Conservation (phyloP, 305 asterid species). For the Ilex paraguariensis region DNA sequence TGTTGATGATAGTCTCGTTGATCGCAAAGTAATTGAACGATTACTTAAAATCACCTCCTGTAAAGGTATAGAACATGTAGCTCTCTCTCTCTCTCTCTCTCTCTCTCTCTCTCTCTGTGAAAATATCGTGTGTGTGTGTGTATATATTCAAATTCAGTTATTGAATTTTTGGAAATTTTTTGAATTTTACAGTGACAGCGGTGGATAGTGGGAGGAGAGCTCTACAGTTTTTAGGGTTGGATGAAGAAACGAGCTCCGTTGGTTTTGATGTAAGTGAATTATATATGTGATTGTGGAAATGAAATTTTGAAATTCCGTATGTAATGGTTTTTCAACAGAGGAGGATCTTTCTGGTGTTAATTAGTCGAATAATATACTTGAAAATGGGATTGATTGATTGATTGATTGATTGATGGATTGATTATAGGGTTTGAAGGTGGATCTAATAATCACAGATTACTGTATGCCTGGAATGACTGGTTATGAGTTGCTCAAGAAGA, state of each 20-base stretch:
- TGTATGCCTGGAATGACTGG: constrained; percentile 99
- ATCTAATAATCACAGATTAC: constrained; percentile 78
- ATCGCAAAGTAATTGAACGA: constrained; percentile 80
- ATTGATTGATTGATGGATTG: neutral
- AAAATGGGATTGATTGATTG: too few relatives aligned
- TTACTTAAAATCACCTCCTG: constrained; percentile 88
- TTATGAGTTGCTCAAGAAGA: constrained; percentile 78
- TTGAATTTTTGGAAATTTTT: neutral
- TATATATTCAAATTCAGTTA: neutral
- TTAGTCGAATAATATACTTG: too few relatives aligned
- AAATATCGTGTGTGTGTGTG: neutral
- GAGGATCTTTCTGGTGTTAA: too few relatives aligned
- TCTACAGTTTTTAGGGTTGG: constrained; percentile 77
- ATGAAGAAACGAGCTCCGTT: constrained; percentile 51
- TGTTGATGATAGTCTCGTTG: constrained; percentile 91
- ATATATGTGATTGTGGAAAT: too few relatives aligned
- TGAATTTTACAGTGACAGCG: constrained; percentile 58
- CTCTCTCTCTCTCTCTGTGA: neutral
- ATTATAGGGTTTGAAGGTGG: constrained; percentile 66
- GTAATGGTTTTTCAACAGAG: neutral
- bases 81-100: too few relatives aligned
- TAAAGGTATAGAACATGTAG: constrained; percentile 42
- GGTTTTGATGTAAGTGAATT: constrained; percentile 49
- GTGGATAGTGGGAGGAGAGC: constrained; percentile 95
- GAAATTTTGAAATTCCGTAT: neutral